phyloP scores from a whole-genome alignment of 2,329 filamentous ascomycete genomes.

The Penicillium nordicum region DNA sequence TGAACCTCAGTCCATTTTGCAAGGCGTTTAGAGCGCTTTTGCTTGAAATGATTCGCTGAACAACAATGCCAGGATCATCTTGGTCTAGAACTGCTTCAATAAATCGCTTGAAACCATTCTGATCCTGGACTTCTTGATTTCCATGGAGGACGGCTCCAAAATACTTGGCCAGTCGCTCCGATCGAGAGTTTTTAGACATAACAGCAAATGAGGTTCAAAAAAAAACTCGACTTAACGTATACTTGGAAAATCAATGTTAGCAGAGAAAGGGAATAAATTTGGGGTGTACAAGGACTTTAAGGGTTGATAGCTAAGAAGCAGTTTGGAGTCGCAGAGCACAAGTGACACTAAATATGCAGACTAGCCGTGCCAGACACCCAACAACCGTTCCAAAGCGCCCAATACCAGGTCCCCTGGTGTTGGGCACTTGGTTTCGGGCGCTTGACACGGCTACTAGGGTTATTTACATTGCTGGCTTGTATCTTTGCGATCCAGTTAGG shows the following conservation, averaged over 20 bases:
- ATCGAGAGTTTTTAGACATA: constrained; percentile 19
- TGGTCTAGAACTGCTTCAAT: constrained; percentile 49
- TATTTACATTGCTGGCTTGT: neutral
- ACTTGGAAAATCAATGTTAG: neutral
- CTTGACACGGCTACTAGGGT: neutral
- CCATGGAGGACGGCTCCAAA: constrained; percentile 43
- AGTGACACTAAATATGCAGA: neutral
- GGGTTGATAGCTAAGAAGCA: neutral
- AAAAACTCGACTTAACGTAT: neutral
- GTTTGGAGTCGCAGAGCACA: no score
- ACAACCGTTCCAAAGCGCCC: no score
- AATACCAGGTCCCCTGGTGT: no score
- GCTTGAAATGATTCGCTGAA: constrained; percentile 42
- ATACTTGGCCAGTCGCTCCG: constrained; percentile 35
- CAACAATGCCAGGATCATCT: constrained; percentile 39
- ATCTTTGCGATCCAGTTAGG: neutral
- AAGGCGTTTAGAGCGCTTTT: constrained; percentile 35
- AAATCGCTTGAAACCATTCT: constrained; percentile 45
- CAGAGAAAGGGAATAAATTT: neutral
- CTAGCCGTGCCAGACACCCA: no score
- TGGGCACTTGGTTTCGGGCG: no score
- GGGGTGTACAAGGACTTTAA: neutral
- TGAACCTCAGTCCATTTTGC: constrained; percentile 44
- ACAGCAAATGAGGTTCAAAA: neutral
- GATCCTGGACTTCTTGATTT: constrained; percentile 36